Evolutionary conservation across 129 eudicot genomes (phyloP).

Genomic region (Cynara cardunculus): DNA sequence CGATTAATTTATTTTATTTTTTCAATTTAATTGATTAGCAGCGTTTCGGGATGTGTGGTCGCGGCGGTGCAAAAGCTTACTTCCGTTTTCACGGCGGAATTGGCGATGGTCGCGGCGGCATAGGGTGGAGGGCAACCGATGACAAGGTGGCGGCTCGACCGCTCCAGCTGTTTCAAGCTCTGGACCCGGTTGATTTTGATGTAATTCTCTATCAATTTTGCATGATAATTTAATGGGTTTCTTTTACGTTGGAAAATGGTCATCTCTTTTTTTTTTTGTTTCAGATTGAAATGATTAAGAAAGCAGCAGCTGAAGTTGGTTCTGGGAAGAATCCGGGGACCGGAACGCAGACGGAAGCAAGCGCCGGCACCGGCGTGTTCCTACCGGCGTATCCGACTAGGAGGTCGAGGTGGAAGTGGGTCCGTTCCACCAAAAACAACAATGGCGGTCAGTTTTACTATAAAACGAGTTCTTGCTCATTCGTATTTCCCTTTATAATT

Average conservation of each 20-base stretch:
- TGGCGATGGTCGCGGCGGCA: constrained; percentile 12
- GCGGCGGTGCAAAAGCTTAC: constrained; percentile 10
- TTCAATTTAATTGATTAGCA: neutral
- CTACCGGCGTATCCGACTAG: constrained; percentile 7
- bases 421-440: neutral
- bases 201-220: neutral
- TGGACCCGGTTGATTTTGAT: constrained; percentile 1
- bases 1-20: neutral
- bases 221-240: neutral
- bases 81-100: constrained; percentile 34
- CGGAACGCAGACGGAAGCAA: neutral
- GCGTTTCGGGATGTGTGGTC: neutral
- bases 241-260: neutral
- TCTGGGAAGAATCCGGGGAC: constrained; percentile 11
- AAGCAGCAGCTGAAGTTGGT: neutral
- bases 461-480: neutral
- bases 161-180: constrained; percentile 13
- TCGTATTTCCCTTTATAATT: too few species aligned
- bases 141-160: constrained; percentile 6
- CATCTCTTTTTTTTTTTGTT: neutral
- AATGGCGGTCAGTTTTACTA: neutral
- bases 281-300: neutral
- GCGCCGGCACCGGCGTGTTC: constrained; percentile 29
- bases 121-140: neutral
- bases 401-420: neutral